Evolutionary conservation across 495 filamentous ascomycete genomes (phyloP).

Genomic region (Endocarpon pusillum): DNA sequence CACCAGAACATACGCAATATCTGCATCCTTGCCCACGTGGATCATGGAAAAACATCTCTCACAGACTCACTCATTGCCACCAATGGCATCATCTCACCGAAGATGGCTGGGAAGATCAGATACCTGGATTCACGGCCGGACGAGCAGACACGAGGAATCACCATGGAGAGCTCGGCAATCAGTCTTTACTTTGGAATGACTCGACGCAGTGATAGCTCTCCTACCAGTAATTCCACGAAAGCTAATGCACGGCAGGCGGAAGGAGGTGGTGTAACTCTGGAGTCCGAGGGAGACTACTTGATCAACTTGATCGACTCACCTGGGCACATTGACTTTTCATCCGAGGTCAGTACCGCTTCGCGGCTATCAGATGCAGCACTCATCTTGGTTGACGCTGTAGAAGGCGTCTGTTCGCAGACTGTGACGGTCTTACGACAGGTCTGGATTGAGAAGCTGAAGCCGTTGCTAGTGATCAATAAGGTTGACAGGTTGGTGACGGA

Average conservation of each 20-base stretch:
- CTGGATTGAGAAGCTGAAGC: slow-evolving; percentile 92
- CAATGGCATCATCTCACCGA: slow-evolving; percentile 98
- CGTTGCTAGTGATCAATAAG: slow-evolving; percentile 92
- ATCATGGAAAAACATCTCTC: slow-evolving; percentile 97
- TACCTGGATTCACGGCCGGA: slow-evolving; percentile 94
- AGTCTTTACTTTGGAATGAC: slow-evolving; percentile 91
- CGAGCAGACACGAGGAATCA: slow-evolving; percentile 93
- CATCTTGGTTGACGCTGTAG: slow-evolving; percentile 92
- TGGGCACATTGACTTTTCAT: slow-evolving; percentile 97
- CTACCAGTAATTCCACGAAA: too few relatives aligned
- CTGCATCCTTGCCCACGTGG: slow-evolving; percentile 30
- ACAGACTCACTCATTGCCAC: slow-evolving; percentile 93
- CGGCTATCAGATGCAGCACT: slow-evolving; percentile 88
- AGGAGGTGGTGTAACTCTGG: slow-evolving; percentile 49
- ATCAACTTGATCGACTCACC: slow-evolving; percentile 98
- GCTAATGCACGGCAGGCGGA: too few relatives aligned
- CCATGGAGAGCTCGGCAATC: slow-evolving; percentile 98
- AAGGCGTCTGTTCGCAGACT: slow-evolving; percentile 96
- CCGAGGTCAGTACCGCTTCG: slow-evolving; percentile 91
- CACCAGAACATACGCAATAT: slow-evolving; percentile 19
- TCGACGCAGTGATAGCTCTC: slow-evolving; percentile 41
- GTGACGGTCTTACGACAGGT: slow-evolving; percentile 90
- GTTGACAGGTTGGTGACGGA: slow-evolving; percentile 90
- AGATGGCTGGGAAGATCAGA: slow-evolving; percentile 91
- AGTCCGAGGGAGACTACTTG: slow-evolving; percentile 46